Evolutionary conservation across 225 moss, liverwort and hornwort genomes (phyloP).

Genomic region (Ulota crispa): DNA sequence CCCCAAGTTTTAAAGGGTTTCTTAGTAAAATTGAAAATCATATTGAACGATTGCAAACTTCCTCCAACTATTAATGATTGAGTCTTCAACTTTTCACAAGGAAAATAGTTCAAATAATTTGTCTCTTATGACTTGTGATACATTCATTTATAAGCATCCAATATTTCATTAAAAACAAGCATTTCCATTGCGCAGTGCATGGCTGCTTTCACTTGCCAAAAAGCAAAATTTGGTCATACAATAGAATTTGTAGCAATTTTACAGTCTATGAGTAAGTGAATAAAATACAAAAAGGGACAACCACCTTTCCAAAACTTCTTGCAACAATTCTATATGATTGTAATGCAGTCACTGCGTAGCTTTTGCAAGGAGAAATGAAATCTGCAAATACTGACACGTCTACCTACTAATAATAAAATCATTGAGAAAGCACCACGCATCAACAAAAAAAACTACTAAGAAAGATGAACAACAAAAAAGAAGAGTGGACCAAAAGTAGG

Average conservation of each 20-base stretch:
- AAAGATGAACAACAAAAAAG: slow-evolving; percentile 2
- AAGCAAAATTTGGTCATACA: not conserved
- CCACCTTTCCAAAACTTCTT: not conserved
- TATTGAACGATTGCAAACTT: not conserved
- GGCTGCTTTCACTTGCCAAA: not conserved
- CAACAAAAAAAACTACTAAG: not conserved
- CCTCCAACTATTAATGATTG: not conserved
- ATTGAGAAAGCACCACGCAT: not conserved
- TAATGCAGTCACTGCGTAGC: not conserved
- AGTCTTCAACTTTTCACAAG: not conserved
- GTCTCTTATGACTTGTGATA: not conserved
- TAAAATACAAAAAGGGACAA: not conserved
- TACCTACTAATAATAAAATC: not conserved
- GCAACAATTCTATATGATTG: not conserved
- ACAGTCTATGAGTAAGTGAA: not conserved
- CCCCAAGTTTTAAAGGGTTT: not conserved
- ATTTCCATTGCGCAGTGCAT: not conserved
- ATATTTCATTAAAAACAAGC: not conserved
- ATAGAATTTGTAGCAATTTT: not conserved
- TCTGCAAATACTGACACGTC: not conserved
- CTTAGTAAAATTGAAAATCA: not conserved
- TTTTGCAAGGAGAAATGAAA: not conserved
- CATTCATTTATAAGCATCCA: not conserved
- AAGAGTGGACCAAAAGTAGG: not conserved
- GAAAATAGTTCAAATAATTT: not conserved